phyloP scores from a whole-genome alignment of 768 basidiomycete species.

The Daedaleopsis sinensis region DNA sequence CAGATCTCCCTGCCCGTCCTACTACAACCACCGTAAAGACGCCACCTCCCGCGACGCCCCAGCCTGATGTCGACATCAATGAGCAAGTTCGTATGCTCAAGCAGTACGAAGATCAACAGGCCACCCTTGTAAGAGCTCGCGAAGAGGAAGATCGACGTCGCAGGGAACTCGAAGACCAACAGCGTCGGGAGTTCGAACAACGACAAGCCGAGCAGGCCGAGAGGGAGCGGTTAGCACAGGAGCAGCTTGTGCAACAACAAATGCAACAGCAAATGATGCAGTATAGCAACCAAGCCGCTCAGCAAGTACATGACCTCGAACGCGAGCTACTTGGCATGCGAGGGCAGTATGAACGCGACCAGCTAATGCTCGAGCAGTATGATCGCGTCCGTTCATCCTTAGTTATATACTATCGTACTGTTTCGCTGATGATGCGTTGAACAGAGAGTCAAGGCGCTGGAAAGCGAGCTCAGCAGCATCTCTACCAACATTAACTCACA shows the following conservation, averaged over 20 bases:
- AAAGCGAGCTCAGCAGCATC: constrained; percentile 82
- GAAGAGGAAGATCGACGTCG: constrained; percentile 85
- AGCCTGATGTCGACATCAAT: constrained; percentile 70
- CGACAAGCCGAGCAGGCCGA: constrained; percentile 88
- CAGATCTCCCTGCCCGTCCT: constrained; percentile 85
- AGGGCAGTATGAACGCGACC: constrained; percentile 97
- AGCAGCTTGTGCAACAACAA: constrained; percentile 83
- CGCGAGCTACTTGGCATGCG: constrained; percentile 90
- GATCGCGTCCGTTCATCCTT: constrained; percentile 70
- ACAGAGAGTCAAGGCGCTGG: constrained; percentile 94
- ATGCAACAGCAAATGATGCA: constrained; percentile 84
- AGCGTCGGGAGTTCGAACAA: constrained; percentile 88
- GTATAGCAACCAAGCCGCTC: constrained; percentile 75
- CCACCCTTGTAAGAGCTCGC: constrained; percentile 77
- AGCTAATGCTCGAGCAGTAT: constrained; percentile 96
- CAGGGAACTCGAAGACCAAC: constrained; percentile 73
- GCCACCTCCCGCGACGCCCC: constrained; percentile 73
- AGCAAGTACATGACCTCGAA: constrained; percentile 82
- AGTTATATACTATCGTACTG: not conserved
- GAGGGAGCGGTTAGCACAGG: constrained; percentile 85
- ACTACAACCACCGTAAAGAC: constrained; percentile 52
- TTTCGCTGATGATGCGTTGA: not conserved
- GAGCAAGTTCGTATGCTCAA: constrained; percentile 95
- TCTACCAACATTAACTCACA: constrained; percentile 81
- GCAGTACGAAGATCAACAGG: constrained; percentile 95